These are phyloP conservation scores for Fusarium brevicatenulatum DNA, from an alignment of 2,329 filamentous ascomycete species.

Conservation along the genomic window DNA sequence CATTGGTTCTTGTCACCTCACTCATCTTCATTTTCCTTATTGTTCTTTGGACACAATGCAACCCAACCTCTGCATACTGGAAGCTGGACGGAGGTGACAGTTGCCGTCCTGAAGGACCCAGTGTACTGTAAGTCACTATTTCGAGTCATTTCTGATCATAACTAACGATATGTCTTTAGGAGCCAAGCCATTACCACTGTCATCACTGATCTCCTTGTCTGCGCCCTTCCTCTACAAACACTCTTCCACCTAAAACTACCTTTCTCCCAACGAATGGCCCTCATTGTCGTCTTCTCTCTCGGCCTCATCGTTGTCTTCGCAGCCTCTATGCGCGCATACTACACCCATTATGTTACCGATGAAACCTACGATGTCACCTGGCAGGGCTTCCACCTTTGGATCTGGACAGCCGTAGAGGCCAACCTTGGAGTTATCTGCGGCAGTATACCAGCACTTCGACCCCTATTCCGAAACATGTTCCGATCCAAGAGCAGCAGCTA, in stretches of 20 bases:
- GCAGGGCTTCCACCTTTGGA: slow-evolving; percentile 54
- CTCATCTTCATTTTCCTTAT: slow-evolving; percentile 48
- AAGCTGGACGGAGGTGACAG: slow-evolving; percentile 32
- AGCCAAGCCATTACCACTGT: slow-evolving; percentile 49
- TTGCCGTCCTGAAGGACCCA: slow-evolving; percentile 47
- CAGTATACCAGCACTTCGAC: slow-evolving; percentile 50
- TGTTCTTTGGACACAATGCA: slow-evolving; percentile 52
- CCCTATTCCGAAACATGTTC: slow-evolving; percentile 41
- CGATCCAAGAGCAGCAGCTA: slow-evolving; percentile 41
- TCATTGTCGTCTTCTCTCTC: slow-evolving; percentile 52
- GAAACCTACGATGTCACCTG: slow-evolving; percentile 55
- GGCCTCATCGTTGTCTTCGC: slow-evolving; percentile 52
- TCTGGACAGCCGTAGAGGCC: slow-evolving; percentile 55
- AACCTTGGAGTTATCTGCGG: slow-evolving; percentile 56
- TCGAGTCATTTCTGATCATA: not conserved
- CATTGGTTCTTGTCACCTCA: slow-evolving; percentile 44
- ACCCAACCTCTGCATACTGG: slow-evolving; percentile 42
- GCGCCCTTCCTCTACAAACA: slow-evolving; percentile 51
- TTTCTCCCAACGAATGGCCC: slow-evolving; percentile 47
- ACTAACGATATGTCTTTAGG: slow-evolving; percentile 16
- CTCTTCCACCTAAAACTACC: slow-evolving; percentile 49
- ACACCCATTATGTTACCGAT: slow-evolving; percentile 49
- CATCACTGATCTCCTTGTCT: slow-evolving; percentile 50
- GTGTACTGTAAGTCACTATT: slow-evolving; percentile 36
- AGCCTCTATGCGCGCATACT: slow-evolving; percentile 51